These are phyloP conservation scores for Penicillium herquei DNA, from an alignment of 495 filamentous ascomycete genomes.

Conservation along the genomic window DNA sequence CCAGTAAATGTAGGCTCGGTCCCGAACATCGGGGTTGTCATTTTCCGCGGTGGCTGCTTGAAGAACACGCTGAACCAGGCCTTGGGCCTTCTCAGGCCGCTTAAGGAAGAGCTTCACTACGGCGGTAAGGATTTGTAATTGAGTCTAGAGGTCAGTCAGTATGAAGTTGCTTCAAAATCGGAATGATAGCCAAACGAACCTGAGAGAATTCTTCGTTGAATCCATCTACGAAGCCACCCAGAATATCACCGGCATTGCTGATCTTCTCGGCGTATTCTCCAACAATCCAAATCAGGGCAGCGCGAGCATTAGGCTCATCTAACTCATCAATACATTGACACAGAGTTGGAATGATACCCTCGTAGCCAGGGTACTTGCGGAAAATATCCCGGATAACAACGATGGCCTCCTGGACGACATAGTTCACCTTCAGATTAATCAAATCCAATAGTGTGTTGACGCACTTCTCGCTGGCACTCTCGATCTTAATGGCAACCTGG, in stretches of 20 bases:
- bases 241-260: conserved; percentile 89
- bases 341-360: conserved; percentile 93
- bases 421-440: conserved; percentile 96
- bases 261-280: conserved; percentile 99
- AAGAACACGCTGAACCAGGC: conserved; percentile 87
- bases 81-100: conserved; percentile 89
- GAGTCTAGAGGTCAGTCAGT: conserved; percentile 55
- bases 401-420: conserved; percentile 96
- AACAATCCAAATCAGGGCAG: conserved; percentile 96
- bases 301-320: conserved; percentile 90
- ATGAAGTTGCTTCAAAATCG: not conserved
- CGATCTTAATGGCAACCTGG: conserved; percentile 97
- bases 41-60: conserved; percentile 90
- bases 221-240: conserved; percentile 81
- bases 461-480: conserved; percentile 87
- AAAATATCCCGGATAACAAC: conserved; percentile 99
- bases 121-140: conserved; percentile 92
- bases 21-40: conserved; percentile 95
- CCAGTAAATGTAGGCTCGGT: conserved; percentile 98
- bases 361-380: conserved; percentile 95
- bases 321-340: conserved; percentile 97
- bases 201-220: conserved; percentile 93
- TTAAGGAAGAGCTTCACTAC: conserved; percentile 98
- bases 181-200: conserved; percentile 37
- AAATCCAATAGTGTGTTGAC: conserved; percentile 92